phyloP scores from a whole-genome alignment of 768 basidiomycete species.

The Lentinula boryana region DNA sequence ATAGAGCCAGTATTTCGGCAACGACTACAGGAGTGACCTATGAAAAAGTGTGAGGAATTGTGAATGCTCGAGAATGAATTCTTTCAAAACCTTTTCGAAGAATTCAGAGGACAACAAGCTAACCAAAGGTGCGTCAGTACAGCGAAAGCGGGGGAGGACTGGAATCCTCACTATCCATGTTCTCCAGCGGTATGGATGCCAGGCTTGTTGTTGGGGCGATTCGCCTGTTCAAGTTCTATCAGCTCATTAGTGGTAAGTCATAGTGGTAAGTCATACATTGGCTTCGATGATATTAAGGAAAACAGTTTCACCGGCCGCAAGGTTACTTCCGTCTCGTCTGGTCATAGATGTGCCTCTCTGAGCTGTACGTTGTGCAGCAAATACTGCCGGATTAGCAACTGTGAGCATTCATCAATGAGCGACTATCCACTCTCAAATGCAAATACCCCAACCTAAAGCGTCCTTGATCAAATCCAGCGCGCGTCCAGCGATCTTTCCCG shows the following conservation, averaged over 20 bases:
- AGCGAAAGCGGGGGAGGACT: neutral
- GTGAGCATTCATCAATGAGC: neutral
- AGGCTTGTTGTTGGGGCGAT: neutral
- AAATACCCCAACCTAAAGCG: neutral
- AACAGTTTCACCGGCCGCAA: neutral
- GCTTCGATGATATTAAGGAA: constrained; percentile 1
- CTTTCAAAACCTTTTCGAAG: neutral
- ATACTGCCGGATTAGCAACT: neutral
- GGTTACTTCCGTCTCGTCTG: neutral
- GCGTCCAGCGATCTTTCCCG: constrained; percentile 16
- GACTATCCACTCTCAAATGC: neutral
- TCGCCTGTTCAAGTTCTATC: neutral
- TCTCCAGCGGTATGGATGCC: neutral
- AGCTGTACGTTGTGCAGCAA: neutral
- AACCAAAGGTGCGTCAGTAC: neutral
- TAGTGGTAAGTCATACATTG: neutral
- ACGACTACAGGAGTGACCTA: neutral
- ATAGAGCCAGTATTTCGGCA: neutral
- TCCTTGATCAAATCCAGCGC: neutral
- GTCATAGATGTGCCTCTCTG: neutral
- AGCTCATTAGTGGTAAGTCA: neutral
- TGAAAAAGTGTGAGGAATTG: neutral
- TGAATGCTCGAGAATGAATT: too few species aligned
- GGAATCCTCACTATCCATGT: neutral
- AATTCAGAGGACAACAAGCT: neutral